Evolutionary conservation across 148 eudicot genomes (phyloP).

Genomic region (Cornus kousa): DNA sequence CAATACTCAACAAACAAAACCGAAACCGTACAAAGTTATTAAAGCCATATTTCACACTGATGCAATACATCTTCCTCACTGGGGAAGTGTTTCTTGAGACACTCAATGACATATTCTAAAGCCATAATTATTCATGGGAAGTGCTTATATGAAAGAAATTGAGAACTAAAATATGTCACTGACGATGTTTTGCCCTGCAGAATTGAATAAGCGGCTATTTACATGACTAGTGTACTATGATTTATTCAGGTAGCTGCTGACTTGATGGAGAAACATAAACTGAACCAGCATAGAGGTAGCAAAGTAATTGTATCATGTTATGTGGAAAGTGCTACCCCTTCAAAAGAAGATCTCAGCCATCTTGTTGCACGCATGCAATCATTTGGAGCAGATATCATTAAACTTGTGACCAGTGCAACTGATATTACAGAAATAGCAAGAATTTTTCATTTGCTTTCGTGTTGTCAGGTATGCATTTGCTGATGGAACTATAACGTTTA

Average conservation of each 20-base stretch:
- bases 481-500: too few species aligned
- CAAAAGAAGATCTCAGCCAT: constrained; percentile 30
- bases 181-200: not conserved
- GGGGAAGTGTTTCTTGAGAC: not conserved
- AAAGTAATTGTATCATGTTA: constrained; percentile 40
- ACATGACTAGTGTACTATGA: not conserved
- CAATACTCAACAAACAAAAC: too few species aligned
- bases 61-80: not conserved
- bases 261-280: constrained; percentile 22
- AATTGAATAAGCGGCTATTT: not conserved
- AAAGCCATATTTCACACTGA: too few species aligned
- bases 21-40: too few species aligned
- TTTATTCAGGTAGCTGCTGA: constrained; percentile 33
- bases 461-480: constrained; percentile 32
- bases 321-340: constrained; percentile 24
- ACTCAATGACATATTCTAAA: not conserved
- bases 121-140: too few species aligned
- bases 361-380: constrained; percentile 42
- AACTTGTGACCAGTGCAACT: constrained; percentile 33
- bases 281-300: constrained; percentile 16
- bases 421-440: constrained; percentile 37
- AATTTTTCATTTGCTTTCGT: constrained; percentile 39
- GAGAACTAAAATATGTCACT: not conserved
- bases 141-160: not conserved
- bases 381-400: constrained; percentile 45